These are phyloP conservation scores for Ascosphaera aggregata DNA, from an alignment of 2,329 filamentous ascomycete species.

Conservation along the genomic window DNA sequence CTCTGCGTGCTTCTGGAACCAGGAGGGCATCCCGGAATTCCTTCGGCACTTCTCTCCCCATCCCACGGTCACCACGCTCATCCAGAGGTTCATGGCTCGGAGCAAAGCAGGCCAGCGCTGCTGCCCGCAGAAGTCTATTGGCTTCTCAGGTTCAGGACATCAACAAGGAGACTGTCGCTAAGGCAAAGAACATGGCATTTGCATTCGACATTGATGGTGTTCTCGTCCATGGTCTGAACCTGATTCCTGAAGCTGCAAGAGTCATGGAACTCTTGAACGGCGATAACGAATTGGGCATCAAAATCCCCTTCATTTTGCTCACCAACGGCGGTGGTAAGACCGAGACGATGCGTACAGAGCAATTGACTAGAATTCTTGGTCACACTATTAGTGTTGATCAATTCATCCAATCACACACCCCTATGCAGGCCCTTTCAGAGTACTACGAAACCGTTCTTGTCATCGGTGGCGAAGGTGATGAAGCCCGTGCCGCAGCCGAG, in stretches of 20 bases:
- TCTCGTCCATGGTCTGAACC: conserved; percentile 45
- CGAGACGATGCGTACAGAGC: conserved; percentile 38
- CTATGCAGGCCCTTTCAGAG: conserved; percentile 51
- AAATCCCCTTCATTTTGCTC: conserved; percentile 52
- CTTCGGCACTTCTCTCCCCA: conserved; percentile 48
- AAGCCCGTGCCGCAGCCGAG: conserved; percentile 49
- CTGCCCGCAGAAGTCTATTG: conserved; percentile 39
- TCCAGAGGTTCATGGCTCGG: conserved; percentile 42
- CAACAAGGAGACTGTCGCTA: conserved; percentile 37
- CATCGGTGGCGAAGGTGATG: conserved; percentile 51
- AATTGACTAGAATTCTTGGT: conserved; percentile 42
- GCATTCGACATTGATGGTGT: conserved; percentile 50
- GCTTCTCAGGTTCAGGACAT: conserved; percentile 48
- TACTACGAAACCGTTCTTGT: conserved; percentile 59
- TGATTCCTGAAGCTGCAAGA: conserved; percentile 43
- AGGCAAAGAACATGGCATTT: conserved; percentile 60
- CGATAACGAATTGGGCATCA: conserved; percentile 55
- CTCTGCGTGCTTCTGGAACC: conserved; percentile 20
- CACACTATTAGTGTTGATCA: conserved; percentile 44
- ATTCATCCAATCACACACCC: conserved; percentile 57
- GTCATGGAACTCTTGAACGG: conserved; percentile 49
- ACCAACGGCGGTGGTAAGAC: conserved; percentile 55
- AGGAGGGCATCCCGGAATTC: conserved; percentile 50
- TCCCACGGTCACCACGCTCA: conserved; percentile 45
- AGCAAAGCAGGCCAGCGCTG: conserved; percentile 29